A percentile compares a stretch with the other conserved stretches of the same genome.
Evolutionary conservation across 2,329 filamentous ascomycete species (phyloP).

Genomic region (Xylaria sp.): DNA sequence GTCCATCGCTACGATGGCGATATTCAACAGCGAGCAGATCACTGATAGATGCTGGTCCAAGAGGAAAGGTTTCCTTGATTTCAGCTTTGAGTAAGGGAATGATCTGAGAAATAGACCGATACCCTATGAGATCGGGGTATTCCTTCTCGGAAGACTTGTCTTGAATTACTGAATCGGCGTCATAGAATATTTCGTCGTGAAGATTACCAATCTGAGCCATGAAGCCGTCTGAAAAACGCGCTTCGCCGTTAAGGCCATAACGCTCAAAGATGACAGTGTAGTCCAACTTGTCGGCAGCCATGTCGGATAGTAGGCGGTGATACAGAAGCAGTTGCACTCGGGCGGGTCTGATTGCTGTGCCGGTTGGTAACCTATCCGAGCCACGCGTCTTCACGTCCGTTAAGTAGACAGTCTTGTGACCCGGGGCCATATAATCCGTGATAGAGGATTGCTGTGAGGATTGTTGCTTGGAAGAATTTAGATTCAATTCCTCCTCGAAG

Average conservation of each 20-base stretch:
- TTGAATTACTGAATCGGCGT: constrained; percentile 50
- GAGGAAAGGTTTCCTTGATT: constrained; percentile 63
- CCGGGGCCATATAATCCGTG: constrained; percentile 54
- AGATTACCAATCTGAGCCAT: constrained; percentile 77
- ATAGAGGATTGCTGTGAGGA: constrained; percentile 53
- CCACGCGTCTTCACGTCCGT: constrained; percentile 89
- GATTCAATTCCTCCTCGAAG: constrained; percentile 70
- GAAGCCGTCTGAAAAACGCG: constrained; percentile 80
- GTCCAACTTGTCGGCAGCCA: constrained; percentile 77
- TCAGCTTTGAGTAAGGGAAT: constrained; percentile 59
- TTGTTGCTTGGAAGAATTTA: constrained; percentile 49
- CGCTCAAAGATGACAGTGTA: constrained; percentile 75
- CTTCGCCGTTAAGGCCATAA: constrained; percentile 74
- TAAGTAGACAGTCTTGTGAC: constrained; percentile 69
- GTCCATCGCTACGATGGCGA: constrained; percentile 63
- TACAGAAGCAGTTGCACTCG: constrained; percentile 92
- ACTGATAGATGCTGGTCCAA: constrained; percentile 60
- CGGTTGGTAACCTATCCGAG: constrained; percentile 70
- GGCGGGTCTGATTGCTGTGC: constrained; percentile 76
- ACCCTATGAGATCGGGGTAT: constrained; percentile 56
- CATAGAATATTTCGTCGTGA: constrained; percentile 73
- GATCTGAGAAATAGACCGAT: constrained; percentile 61
- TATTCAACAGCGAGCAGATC: constrained; percentile 66
- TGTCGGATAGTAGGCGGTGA: constrained; percentile 80
- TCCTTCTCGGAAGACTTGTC: constrained; percentile 35